Percentiles rank a stretch among this genome's conserved stretches.
phyloP scores from a whole-genome alignment of 768 basidiomycete species.

The Mycena filopes region DNA sequence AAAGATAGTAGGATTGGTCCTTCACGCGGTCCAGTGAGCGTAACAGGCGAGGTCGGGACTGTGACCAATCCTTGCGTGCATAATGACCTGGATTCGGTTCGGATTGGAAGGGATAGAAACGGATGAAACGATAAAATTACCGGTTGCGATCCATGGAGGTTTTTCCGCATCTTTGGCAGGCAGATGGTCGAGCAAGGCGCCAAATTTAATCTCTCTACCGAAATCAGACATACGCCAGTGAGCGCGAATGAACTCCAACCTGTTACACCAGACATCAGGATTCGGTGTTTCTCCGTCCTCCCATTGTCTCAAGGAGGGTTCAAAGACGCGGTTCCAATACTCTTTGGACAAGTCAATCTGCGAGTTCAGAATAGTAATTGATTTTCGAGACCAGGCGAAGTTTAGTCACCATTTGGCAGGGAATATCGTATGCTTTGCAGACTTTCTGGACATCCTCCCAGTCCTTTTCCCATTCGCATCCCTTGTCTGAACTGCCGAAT shows the following conservation, averaged over 20 bases:
- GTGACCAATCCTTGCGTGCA: slow-evolving; percentile 71
- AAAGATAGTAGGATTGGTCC: slow-evolving; percentile 94
- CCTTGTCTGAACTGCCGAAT: slow-evolving; percentile 71
- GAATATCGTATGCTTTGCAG: slow-evolving; percentile 76
- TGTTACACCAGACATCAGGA: slow-evolving; percentile 94
- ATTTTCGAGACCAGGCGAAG: background rate
- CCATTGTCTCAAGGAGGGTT: slow-evolving; percentile 85
- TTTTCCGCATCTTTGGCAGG: slow-evolving; percentile 41
- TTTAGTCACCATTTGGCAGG: slow-evolving; percentile 71
- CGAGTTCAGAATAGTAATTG: slow-evolving; percentile 13
- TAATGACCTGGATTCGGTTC: slow-evolving; percentile 80
- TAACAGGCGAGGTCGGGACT: slow-evolving; percentile 62
- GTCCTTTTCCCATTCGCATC: slow-evolving; percentile 96
- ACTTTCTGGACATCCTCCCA: slow-evolving; percentile 91
- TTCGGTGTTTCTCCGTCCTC: slow-evolving; percentile 86
- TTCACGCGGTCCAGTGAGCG: slow-evolving; percentile 70
- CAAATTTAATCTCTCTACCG: slow-evolving; percentile 89
- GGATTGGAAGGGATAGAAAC: background rate
- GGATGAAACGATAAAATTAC: slow-evolving; percentile 46
- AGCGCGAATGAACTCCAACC: slow-evolving; percentile 50
- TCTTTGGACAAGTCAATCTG: slow-evolving; percentile 90
- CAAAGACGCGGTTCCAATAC: slow-evolving; percentile 93
- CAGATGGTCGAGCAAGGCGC: slow-evolving; percentile 79
- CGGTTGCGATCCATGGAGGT: slow-evolving; percentile 82
- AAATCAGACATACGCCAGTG: background rate